Evolutionary conservation across 192 early-diverging fungal species (phyloP).

Genomic region (Mortierella antarctica): DNA sequence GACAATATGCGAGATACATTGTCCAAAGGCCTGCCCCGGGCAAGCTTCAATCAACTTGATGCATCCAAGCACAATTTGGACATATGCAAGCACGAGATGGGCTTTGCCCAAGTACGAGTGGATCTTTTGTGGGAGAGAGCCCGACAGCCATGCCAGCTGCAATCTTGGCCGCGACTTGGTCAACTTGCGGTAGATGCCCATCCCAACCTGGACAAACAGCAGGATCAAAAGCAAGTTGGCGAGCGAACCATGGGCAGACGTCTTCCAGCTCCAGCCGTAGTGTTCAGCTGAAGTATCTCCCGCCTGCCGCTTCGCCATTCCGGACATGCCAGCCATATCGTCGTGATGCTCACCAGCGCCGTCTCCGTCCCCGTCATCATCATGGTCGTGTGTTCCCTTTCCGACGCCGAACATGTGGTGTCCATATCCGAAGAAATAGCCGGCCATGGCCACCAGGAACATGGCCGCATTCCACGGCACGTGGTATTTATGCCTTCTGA

Average conservation of each 20-base stretch:
- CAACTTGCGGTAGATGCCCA: conserved; percentile 46
- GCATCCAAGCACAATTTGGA: conserved; percentile 47
- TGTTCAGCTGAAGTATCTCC: conserved; percentile 46
- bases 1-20: conserved; percentile 51
- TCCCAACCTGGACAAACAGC: conserved; percentile 43
- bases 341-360: not conserved
- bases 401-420: conserved; percentile 43
- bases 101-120: conserved; percentile 49
- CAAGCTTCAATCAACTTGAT: conserved; percentile 41
- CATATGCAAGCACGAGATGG: conserved; percentile 33
- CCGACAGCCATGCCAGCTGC: conserved; percentile 25
- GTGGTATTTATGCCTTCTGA: conserved; percentile 42
- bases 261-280: conserved; percentile 30
- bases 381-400: conserved; percentile 18
- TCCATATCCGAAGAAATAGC: conserved; percentile 46
- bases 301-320: conserved; percentile 21
- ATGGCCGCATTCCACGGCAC: conserved; percentile 25
- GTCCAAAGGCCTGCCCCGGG: conserved; percentile 43
- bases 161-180: conserved; percentile 22
- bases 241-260: conserved; percentile 41
- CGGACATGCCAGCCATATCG: conserved; percentile 22
- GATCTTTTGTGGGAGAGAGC: conserved; percentile 11
- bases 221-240: conserved; percentile 37
- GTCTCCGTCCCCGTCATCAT: not conserved
- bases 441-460: conserved; percentile 28